Base-by-base conservation (phyloP, 495 filamentous ascomycete genomes). In the Tuber brumale region DNA sequence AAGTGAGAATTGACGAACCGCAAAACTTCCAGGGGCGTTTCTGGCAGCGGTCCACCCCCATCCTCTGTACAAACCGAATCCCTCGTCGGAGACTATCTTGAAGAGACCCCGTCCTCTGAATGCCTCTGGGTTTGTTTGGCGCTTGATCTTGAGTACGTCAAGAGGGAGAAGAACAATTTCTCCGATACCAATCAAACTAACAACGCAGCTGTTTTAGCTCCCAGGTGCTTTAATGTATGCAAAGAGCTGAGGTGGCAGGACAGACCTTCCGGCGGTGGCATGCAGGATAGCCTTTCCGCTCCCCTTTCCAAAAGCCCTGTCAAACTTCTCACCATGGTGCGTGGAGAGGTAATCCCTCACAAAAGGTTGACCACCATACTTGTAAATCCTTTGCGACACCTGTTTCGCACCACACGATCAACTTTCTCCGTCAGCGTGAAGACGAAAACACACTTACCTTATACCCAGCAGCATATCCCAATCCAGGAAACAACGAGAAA, bases 121-220 rank as follows among this genome's bases (percentile, higher is more conserved):
- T 69, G 95, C 94, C 82, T 97, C 95, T 45, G 95, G 95, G 88
- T 99, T 99, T 51, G 95, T 99, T 86, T 99, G 95, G 80, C 95
- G 92, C 88, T 98, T 98, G 87, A 99, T 99, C 89, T 99, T 99
- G 39, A 99, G 88, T 19, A 99, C 95, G 81, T 99, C 95, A 45
- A 99, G 89, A 66, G 95, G 95, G 37, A 99, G 89, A 5, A 99
- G 88, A 76, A 99, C 88, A 79, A 99, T 95, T 87, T 99, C 95
- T 80, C 95, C 96, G 79, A 98, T 95, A 83, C 95, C 95, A 82
- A 98, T 97, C 77, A 99, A 80, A 87, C 92, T 95, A 77, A 70
- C 5, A 57, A 46, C 14, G 41, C 73, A 42, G 79, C 75, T 85
- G 46, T 35, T 35, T 70, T 37, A 71, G 41, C 71, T 19, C 76